phyloP scores from a whole-genome alignment of 164 flowering plant genomes.

The Echeveria elegans region DNA sequence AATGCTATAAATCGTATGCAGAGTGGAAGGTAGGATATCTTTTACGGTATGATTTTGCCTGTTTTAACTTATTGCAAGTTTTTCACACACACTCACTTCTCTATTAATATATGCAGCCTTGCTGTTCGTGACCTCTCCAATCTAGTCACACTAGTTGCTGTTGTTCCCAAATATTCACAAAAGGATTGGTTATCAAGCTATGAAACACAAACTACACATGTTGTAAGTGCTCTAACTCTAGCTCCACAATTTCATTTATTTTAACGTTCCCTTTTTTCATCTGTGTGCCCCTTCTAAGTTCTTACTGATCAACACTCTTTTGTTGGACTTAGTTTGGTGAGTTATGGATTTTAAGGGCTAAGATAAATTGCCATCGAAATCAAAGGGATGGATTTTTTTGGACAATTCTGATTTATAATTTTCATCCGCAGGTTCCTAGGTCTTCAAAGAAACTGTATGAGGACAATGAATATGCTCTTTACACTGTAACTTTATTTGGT shows the following conservation, averaged over 20 bases:
- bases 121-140: neutral
- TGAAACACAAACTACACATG: constrained; percentile 27
- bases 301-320: neutral
- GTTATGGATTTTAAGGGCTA: neutral
- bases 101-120: neutral
- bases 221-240: neutral
- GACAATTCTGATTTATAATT: constrained; percentile 20
- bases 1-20: constrained; percentile 30
- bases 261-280: neutral
- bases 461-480: constrained; percentile 84
- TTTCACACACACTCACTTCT: neutral
- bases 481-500: constrained; percentile 41
- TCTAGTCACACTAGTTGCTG: neutral
- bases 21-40: neutral
- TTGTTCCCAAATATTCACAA: constrained; percentile 47
- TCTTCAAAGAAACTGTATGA: neutral
- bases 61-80: neutral
- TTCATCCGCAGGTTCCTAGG: neutral
- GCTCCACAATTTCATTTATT: neutral
- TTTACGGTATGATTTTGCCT: constrained; percentile 16
- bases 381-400: neutral
- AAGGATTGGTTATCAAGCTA: constrained; percentile 90
- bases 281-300: no score
- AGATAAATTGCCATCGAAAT: neutral
- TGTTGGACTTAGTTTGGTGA: neutral